phyloP scores from a whole-genome alignment of 2,329 filamentous ascomycete species.

The Bipolaris gigantea region DNA sequence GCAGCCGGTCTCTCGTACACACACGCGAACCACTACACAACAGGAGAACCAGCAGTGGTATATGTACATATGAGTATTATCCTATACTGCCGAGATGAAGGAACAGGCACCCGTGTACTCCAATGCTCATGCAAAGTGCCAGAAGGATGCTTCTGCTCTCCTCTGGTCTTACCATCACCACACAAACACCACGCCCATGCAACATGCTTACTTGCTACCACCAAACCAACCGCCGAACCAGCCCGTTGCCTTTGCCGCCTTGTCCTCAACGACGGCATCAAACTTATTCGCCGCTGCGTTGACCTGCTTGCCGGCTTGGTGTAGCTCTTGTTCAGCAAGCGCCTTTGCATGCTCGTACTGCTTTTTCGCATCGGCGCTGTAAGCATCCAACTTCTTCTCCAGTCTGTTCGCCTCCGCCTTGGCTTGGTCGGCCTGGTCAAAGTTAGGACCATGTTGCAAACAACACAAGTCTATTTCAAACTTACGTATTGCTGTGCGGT shows the following conservation, averaged over 20 bases:
- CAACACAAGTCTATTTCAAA: background rate
- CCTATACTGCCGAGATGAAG: slow-evolving; percentile 15
- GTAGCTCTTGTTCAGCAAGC: slow-evolving; percentile 55
- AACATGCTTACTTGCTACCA: slow-evolving; percentile 54
- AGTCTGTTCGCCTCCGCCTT: slow-evolving; percentile 61
- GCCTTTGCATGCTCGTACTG: slow-evolving; percentile 61
- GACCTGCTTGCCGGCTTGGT: slow-evolving; percentile 52
- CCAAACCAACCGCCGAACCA: slow-evolving; percentile 87
- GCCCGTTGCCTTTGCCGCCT: slow-evolving; percentile 79
- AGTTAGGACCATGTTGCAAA: slow-evolving; percentile 17
- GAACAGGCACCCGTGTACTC: slow-evolving; percentile 23
- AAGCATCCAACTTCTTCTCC: slow-evolving; percentile 60
- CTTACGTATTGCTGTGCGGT: slow-evolving; percentile 49
- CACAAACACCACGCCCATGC: background rate
- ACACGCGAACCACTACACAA: background rate
- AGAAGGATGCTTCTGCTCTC: slow-evolving; percentile 1
- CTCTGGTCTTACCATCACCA: slow-evolving; percentile 1
- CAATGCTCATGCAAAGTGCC: slow-evolving; percentile 31
- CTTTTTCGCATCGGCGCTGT: slow-evolving; percentile 60
- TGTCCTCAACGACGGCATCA: slow-evolving; percentile 78
- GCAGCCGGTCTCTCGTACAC: background rate
- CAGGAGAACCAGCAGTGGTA: background rate
- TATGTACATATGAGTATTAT: background rate
- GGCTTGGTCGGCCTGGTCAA: slow-evolving; percentile 42
- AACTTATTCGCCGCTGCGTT: slow-evolving; percentile 69